These are phyloP conservation scores for Pseudogymnoascus sp. DNA, from an alignment of 2,329 filamentous ascomycete genomes.

Conservation along the genomic window DNA sequence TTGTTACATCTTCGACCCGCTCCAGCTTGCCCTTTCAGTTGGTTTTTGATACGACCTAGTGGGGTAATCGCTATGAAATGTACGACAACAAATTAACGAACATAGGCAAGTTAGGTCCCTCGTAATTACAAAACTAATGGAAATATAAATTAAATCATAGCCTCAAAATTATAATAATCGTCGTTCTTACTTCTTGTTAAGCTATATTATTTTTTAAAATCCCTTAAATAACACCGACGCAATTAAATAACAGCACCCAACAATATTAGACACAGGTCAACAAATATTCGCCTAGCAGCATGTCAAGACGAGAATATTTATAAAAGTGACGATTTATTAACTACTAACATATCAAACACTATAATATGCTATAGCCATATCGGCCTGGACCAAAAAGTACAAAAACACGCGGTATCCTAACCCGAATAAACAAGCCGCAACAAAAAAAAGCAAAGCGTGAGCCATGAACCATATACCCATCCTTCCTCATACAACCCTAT, in stretches of 20 bases:
- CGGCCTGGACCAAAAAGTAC: not conserved
- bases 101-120: not conserved
- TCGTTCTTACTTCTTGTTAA: not conserved
- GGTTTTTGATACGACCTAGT: too few relatives aligned
- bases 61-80: too few relatives aligned
- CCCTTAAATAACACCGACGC: not conserved
- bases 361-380: not conserved
- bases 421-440: not conserved
- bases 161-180: not conserved
- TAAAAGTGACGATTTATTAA: slow-evolving; percentile 1
- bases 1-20: not conserved
- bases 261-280: not conserved
- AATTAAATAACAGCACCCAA: not conserved
- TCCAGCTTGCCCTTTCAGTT: not conserved
- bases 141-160: not conserved
- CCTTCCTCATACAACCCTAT: slow-evolving; percentile 4
- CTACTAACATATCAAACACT: slow-evolving; percentile 5
- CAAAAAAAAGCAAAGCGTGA: slow-evolving; percentile 6
- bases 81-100: not conserved
- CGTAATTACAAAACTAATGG: too few relatives aligned
- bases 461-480: slow-evolving; percentile 8
- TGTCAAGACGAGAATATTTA: not conserved
- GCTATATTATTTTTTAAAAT: not conserved
- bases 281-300: not conserved
- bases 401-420: slow-evolving; percentile 1